Evolutionary conservation across 805 yeast species (phyloP), one percentile per base, ranked within the genome.

Genomic region (Kodamaea lidongshanica): DNA sequence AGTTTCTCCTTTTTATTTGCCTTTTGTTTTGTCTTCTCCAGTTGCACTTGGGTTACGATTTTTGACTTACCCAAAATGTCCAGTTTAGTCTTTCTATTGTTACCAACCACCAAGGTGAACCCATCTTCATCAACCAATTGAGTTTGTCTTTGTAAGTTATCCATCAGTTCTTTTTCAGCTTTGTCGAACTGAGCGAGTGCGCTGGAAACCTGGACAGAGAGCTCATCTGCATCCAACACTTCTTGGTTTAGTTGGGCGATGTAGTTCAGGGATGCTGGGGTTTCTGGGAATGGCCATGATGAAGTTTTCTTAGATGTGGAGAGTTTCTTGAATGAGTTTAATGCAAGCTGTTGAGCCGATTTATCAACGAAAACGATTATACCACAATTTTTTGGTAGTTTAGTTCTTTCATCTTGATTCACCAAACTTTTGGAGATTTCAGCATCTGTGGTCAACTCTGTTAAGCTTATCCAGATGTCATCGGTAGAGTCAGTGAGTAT

Each of bases 121-220:
- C 96, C 97, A 53, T 88, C 96, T 41, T 82, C 96, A 53, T 88
- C 97, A 3, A 87, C 92, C 18, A 73, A 46, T 25, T 72, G 67
- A 16, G 71, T 68, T 61, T 75, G 74, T 7, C 64, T 64, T 33
- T 68, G 67, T 28, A 79, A 54, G 27, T 69, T 71, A 20, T 74
- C 77, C 16, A 64, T 62, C 2, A 77, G 74, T 36, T 70, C 74
- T 38, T 67, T 68, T 52, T 89, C 97, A 16, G 77, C 72, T 33
- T 66, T 58, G 44, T 80, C 83, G 56, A 87, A 89, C 7, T 73
- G 72, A 16, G 56, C 58, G 66, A 89, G 68, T 13, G 79, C 71
- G 21, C 65, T 62, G 23, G 82, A 67, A 2, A 86, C 84, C 21
- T 69, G 61, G 6, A 56, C 52, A 24, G 77, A 71, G 27, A 87